phyloP scores from a whole-genome alignment of 257 asterid genomes.

The Lycium ferocissimum region DNA sequence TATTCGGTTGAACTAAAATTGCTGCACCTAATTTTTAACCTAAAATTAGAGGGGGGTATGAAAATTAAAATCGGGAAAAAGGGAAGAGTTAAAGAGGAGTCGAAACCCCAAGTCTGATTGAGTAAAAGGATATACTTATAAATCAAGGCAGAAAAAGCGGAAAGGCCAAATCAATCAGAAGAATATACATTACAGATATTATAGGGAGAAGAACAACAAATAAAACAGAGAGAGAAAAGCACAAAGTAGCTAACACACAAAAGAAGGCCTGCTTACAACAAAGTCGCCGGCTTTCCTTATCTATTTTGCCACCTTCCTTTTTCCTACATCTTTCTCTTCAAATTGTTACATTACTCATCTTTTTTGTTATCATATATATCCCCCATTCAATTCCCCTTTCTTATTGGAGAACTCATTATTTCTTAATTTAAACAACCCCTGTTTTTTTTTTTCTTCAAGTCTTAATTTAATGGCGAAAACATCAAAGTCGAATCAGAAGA shows the following conservation, averaged over 20 bases:
- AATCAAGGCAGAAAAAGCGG: slow-evolving; percentile 36
- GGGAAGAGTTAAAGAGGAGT: slow-evolving; percentile 6
- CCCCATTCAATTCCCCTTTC: background rate
- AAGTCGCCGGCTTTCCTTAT: slow-evolving; percentile 28
- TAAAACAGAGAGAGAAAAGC: slow-evolving; percentile 45
- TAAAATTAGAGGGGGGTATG: background rate
- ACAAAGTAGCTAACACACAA: slow-evolving; percentile 24
- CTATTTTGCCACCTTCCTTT: background rate
- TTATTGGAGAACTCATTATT: background rate
- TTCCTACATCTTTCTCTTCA: background rate
- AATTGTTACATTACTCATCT: background rate
- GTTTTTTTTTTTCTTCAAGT: background rate
- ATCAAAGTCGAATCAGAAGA: slow-evolving; percentile 50
- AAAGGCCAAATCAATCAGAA: slow-evolving; percentile 41
- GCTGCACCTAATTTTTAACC: background rate
- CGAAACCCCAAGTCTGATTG: slow-evolving; percentile 25
- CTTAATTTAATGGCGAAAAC: slow-evolving; percentile 79
- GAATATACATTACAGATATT: background rate
- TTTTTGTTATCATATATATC: background rate
- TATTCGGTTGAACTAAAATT: background rate
- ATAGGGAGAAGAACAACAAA: slow-evolving; percentile 14
- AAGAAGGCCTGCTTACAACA: slow-evolving; percentile 18
- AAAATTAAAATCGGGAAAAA: background rate
- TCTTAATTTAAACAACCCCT: background rate
- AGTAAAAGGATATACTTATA: background rate